Percentiles rank a stretch among this genome's conserved stretches.
These are phyloP conservation scores for Alternaria brassicae DNA, from an alignment of 2,329 filamentous ascomycete genomes.

Conservation along the genomic window DNA sequence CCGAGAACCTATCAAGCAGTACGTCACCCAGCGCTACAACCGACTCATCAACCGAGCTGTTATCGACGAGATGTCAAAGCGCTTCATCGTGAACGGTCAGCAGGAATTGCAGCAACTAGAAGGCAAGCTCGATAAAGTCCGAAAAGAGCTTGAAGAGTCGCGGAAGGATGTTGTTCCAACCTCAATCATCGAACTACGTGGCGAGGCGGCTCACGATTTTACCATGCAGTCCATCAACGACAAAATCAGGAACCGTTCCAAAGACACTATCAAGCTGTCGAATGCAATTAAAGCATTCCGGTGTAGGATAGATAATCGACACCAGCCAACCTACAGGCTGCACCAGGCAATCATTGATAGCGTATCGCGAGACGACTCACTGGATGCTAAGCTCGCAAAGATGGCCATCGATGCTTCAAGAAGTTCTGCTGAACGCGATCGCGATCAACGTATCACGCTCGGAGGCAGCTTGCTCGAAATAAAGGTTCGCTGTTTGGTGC, in stretches of 20 bases:
- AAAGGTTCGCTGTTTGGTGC: constrained; percentile 34
- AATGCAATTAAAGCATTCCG: constrained; percentile 29
- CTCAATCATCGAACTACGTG: not conserved
- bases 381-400: constrained; percentile 26
- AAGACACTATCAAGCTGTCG: constrained; percentile 19
- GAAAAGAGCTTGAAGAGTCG: constrained; percentile 26
- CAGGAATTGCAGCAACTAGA: constrained; percentile 37
- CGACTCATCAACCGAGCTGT: constrained; percentile 48
- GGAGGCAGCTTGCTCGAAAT: constrained; percentile 40
- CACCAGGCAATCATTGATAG: constrained; percentile 47
- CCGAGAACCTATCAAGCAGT: constrained; percentile 42
- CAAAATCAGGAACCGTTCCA: constrained; percentile 23
- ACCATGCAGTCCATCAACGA: constrained; percentile 7
- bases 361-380: constrained; percentile 10
- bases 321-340: constrained; percentile 51
- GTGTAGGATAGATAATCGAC: constrained; percentile 29
- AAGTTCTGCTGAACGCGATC: constrained; percentile 22
- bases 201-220: not conserved
- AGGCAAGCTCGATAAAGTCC: constrained; percentile 18
- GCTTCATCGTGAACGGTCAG: constrained; percentile 45
- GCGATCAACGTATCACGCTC: constrained; percentile 41
- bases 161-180: constrained; percentile 7
- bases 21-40: constrained; percentile 48
- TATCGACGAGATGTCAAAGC: constrained; percentile 49
- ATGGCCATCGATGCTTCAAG: constrained; percentile 26